A percentile compares a stretch with the other conserved stretches of the same genome.
Conservation (phyloP, 495 filamentous ascomycete genomes). For the Xanthoparmelia taractica region DNA sequence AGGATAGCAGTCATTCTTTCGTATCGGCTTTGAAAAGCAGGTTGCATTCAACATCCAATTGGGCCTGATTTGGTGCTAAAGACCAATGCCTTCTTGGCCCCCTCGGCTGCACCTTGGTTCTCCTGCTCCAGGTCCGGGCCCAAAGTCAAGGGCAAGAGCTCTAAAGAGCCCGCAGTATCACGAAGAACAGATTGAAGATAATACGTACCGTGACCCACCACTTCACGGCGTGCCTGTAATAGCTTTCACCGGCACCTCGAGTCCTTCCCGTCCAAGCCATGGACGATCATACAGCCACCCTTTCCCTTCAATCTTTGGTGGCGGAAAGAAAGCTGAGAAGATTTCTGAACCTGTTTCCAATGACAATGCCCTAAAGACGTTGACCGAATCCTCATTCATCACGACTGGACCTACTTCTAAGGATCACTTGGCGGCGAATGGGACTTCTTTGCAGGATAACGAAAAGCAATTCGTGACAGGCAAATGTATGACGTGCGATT, state of each 20-base stretch:
- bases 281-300: constrained; percentile 69
- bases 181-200: constrained; percentile 10
- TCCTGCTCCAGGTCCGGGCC: constrained; percentile 12
- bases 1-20: background rate
- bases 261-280: constrained; percentile 29
- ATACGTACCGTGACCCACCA: constrained; percentile 24
- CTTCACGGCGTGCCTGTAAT: constrained; percentile 30
- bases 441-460: constrained; percentile 23
- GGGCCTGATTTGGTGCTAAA: background rate
- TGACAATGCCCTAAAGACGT: constrained; percentile 21
- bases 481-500: constrained; percentile 76
- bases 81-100: constrained; percentile 27
- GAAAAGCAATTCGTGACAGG: constrained; percentile 51
- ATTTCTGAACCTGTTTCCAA: constrained; percentile 34
- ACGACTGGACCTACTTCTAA: constrained; percentile 2
- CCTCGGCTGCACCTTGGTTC: constrained; percentile 24
- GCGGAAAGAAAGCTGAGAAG: constrained; percentile 47
- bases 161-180: constrained; percentile 2
- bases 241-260: constrained; percentile 16
- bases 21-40: background rate
- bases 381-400: background rate
- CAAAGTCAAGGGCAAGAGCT: constrained; percentile 9
- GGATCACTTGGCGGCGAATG: constrained; percentile 30
- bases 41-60: background rate
- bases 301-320: constrained; percentile 55